These are phyloP conservation scores for Gnaphalium uliginosum DNA, from an alignment of 129 eudicot species.

Conservation along the genomic window DNA sequence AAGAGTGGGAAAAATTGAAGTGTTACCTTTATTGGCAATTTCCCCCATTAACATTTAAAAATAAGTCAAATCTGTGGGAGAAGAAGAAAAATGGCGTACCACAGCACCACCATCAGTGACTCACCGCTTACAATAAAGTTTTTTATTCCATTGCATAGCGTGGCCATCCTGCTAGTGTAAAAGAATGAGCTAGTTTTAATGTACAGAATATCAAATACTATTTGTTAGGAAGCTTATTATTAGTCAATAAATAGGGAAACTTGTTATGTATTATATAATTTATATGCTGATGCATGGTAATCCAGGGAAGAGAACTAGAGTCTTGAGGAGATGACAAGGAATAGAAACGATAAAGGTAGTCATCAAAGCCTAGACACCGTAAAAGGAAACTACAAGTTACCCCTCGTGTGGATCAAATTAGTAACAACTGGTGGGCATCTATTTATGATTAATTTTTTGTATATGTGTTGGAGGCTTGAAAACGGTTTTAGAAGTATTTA, in stretches of 20 bases:
- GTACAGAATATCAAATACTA: not conserved
- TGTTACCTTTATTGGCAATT: too few relatives aligned
- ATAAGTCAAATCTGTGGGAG: too few relatives aligned
- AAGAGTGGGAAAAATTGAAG: too few relatives aligned
- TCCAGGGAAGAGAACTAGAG: slow-evolving; percentile 31
- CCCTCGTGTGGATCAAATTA: slow-evolving; percentile 96
- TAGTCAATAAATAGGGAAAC: not conserved
- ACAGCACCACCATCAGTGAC: too few relatives aligned
- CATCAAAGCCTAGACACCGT: slow-evolving; percentile 17
- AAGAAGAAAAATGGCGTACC: too few relatives aligned
- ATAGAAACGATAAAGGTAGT: slow-evolving; percentile 29
- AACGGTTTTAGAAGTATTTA: not conserved
- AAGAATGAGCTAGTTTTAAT: not conserved
- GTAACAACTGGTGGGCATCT: slow-evolving; percentile 70
- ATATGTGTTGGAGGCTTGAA: not conserved
- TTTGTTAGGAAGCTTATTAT: not conserved
- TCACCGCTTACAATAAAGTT: not conserved
- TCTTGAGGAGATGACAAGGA: slow-evolving; percentile 28
- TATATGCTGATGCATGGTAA: slow-evolving; percentile 40
- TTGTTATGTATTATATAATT: not conserved
- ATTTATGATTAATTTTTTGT: not conserved
- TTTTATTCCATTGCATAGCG: too few relatives aligned
- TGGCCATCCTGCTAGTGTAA: too few relatives aligned
- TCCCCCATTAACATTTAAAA: too few relatives aligned
- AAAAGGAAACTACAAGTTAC: slow-evolving; percentile 48